These are phyloP conservation scores for Salix brachista DNA, from an alignment of 345 rosid genomes.

Conservation along the genomic window DNA sequence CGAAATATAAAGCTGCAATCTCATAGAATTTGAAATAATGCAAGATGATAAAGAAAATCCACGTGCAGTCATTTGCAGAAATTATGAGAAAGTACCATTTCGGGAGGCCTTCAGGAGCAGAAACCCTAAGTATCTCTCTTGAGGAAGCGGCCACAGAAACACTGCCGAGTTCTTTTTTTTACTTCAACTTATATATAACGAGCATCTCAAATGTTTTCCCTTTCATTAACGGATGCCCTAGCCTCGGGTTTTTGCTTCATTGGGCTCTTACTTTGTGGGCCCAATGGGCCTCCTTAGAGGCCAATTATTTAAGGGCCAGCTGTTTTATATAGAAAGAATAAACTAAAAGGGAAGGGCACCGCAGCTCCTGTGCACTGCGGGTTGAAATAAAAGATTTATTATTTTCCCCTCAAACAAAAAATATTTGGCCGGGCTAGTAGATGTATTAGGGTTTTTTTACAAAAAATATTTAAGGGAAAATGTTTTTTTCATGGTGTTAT, in stretches of 20 bases:
- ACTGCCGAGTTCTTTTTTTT: too few relatives aligned
- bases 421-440: too few relatives aligned
- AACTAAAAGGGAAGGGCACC: too few relatives aligned
- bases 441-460: too few relatives aligned
- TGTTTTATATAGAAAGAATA: too few relatives aligned
- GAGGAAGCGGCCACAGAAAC: neutral
- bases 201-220: neutral
- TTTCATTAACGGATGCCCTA: neutral
- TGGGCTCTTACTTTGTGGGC: neutral
- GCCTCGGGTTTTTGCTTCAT: neutral
- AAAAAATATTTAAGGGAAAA: too few relatives aligned
- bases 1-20: neutral
- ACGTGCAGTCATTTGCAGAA: neutral
- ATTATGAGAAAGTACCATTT: slow-evolving; percentile 15
- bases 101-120: neutral
- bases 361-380: too few relatives aligned
- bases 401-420: too few relatives aligned
- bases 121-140: slow-evolving; percentile 2
- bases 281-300: neutral
- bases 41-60: neutral
- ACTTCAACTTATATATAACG: neutral
- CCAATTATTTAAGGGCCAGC: neutral
- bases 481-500: too few relatives aligned
- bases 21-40: neutral
- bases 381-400: too few relatives aligned